Conservation (phyloP, 208 protist genomes). For the Trichomonas tenax region DNA sequence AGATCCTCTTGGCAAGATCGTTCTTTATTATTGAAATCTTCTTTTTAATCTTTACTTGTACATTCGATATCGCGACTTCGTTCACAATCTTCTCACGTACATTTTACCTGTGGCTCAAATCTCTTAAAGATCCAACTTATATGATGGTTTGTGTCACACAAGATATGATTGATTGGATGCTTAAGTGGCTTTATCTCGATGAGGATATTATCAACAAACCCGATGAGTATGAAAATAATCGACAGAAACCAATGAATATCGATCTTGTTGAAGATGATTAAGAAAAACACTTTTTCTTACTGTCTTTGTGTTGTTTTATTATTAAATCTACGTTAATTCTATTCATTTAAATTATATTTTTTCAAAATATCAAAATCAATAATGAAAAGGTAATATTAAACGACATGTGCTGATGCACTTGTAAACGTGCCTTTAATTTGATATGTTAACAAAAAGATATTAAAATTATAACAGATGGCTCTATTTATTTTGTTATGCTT, state of each 20-base stretch:
- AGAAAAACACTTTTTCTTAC: neutral
- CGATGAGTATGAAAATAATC: neutral
- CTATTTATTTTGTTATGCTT: neutral
- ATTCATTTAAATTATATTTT: no score
- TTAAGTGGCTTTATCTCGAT: neutral
- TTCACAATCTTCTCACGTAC: neutral
- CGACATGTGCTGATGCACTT: no score
- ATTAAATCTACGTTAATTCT: no score
- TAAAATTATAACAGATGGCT: no score
- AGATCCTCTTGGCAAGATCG: neutral
- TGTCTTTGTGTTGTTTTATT: no score
- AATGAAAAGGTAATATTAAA: no score
- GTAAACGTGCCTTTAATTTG: no score
- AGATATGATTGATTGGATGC: conserved; percentile 8
- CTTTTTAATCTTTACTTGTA: neutral
- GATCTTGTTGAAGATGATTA: neutral
- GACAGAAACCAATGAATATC: neutral
- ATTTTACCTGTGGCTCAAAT: neutral
- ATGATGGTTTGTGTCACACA: neutral
- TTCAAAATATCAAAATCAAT: no score
- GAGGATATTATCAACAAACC: neutral
- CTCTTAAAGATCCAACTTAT: neutral
- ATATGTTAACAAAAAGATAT: no score
- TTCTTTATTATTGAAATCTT: neutral
- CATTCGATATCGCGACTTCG: neutral